phyloP scores from a whole-genome alignment of 495 filamentous ascomycete species.

The Lepraria neglecta region DNA sequence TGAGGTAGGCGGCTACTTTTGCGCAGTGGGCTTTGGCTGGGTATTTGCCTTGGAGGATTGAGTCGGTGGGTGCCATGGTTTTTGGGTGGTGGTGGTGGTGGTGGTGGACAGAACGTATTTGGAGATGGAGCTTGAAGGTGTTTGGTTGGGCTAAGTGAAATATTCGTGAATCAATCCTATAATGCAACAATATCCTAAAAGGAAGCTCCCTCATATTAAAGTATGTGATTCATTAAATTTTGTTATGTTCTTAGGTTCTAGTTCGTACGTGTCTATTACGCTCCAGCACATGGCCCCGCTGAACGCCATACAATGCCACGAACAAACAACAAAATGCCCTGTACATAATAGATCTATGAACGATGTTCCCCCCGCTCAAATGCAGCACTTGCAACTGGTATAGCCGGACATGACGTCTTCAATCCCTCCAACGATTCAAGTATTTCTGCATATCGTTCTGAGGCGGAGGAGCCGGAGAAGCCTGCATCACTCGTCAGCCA shows the following conservation, averaged over 20 bases:
- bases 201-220: neutral
- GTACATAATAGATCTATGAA: neutral
- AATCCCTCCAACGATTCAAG: slow-evolving; percentile 56
- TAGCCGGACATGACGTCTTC: neutral
- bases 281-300: slow-evolving; percentile 4
- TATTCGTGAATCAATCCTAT: neutral
- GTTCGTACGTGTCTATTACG: neutral
- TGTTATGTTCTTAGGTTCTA: neutral
- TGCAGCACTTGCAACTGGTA: slow-evolving; percentile 9
- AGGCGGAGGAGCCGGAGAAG: slow-evolving; percentile 42
- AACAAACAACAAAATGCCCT: neutral
- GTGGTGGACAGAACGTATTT: neutral
- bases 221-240: neutral
- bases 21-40: slow-evolving; percentile 88
- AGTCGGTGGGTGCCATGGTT: slow-evolving; percentile 14
- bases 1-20: slow-evolving; percentile 72
- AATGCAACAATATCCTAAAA: neutral
- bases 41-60: slow-evolving; percentile 66
- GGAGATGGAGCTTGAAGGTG: neutral
- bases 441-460: slow-evolving; percentile 53
- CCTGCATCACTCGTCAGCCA: slow-evolving; percentile 26
- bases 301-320: slow-evolving; percentile 8
- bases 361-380: slow-evolving; percentile 8
- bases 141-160: neutral
- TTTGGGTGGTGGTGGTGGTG: neutral